A percentile compares a stretch with the other conserved stretches of the same genome.
phyloP scores from a whole-genome alignment of 345 rosid genomes.

The Acer saccharum region DNA sequence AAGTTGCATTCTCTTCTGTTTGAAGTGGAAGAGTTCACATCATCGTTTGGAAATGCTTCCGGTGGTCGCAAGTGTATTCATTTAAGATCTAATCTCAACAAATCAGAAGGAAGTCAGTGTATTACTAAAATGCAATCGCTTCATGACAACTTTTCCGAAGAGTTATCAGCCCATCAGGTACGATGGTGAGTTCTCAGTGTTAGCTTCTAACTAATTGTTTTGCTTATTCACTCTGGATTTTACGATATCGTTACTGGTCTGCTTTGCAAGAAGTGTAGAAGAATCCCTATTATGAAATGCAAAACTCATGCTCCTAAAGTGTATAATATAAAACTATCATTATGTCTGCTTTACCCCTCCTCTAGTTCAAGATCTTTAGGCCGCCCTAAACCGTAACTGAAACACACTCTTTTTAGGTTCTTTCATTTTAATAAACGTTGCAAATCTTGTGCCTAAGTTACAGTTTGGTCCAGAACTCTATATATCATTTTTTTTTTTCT shows the following conservation, averaged over 20 bases:
- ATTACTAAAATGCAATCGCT: slow-evolving; percentile 16
- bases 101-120: slow-evolving; percentile 22
- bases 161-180: slow-evolving; percentile 72
- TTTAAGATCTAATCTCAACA: slow-evolving; percentile 1
- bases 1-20: slow-evolving; percentile 24
- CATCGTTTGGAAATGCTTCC: slow-evolving; percentile 21
- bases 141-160: slow-evolving; percentile 22
- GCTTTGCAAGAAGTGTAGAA: background rate
- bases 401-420: too few species aligned
- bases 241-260: background rate
- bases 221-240: background rate
- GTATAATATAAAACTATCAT: background rate
- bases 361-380: too few species aligned
- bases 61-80: background rate
- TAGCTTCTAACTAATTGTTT: slow-evolving; percentile 2
- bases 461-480: background rate
- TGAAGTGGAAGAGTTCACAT: slow-evolving; percentile 24
- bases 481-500: background rate
- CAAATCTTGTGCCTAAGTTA: background rate
- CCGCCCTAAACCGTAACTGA: too few species aligned
- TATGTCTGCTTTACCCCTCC: background rate
- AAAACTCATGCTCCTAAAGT: background rate
- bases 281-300: background rate
- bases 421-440: too few species aligned
- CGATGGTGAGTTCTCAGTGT: slow-evolving; percentile 59